Percentiles rank a stretch among this genome's conserved stretches.
Conservation (phyloP, 1,284 basidiomycete species). For the Kalmanozyma brasiliensis region DNA sequence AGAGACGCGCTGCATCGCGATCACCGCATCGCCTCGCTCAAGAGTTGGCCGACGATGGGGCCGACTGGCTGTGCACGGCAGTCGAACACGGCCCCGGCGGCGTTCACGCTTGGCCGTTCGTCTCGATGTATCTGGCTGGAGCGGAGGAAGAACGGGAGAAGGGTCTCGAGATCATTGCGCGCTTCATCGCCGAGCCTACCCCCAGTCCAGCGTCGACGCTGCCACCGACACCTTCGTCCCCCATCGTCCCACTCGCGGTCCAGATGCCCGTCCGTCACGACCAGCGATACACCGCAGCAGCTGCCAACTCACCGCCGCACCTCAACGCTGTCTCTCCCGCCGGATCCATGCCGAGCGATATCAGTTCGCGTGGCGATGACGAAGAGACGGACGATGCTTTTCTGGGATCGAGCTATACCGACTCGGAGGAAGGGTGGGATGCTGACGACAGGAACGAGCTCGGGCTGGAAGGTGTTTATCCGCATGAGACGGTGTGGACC, state of each 20-base stretch:
- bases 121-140: constrained; percentile 63
- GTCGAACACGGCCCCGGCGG: constrained; percentile 62
- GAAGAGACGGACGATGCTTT: constrained; percentile 35
- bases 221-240: constrained; percentile 16
- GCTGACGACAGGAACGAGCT: constrained; percentile 29
- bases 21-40: constrained; percentile 18
- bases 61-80: constrained; percentile 50
- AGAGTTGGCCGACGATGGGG: constrained; percentile 5
- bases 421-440: constrained; percentile 36
- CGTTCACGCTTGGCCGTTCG: constrained; percentile 67
- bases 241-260: constrained; percentile 15
- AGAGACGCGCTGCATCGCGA: constrained; percentile 33
- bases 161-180: constrained; percentile 60
- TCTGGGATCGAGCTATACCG: constrained; percentile 22
- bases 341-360: constrained; percentile 56
- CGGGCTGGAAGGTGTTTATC: constrained; percentile 44
- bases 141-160: constrained; percentile 58
- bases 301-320: constrained; percentile 39
- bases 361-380: constrained; percentile 34
- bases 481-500: constrained; percentile 44
- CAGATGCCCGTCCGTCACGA: constrained; percentile 12
- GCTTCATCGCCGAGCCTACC: constrained; percentile 45
- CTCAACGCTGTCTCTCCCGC: constrained; percentile 46
- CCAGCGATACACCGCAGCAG: constrained; percentile 1
- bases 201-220: constrained; percentile 26